Percentiles rank a stretch among this genome's conserved stretches.
phyloP scores from a whole-genome alignment of 805 yeast species.

The Starmerella kuoi region DNA sequence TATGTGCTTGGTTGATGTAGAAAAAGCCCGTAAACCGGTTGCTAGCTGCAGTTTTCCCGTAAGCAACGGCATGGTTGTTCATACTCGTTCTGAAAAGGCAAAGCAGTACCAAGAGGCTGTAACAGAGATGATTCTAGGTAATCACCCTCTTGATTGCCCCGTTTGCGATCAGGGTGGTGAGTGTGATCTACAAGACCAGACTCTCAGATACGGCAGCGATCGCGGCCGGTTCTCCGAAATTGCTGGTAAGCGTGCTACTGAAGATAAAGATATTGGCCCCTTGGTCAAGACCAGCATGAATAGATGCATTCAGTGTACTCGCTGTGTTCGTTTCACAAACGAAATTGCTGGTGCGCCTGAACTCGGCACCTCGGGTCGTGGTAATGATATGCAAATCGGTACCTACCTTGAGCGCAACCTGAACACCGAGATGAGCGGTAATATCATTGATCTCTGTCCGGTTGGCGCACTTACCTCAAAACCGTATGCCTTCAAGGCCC shows the following conservation, averaged over 20 bases:
- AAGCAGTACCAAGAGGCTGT: conserved; percentile 80
- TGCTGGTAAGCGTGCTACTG: conserved; percentile 78
- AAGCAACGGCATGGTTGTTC: conserved; percentile 78
- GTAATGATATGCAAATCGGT: conserved; percentile 85
- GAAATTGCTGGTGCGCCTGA: conserved; percentile 91
- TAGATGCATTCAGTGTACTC: conserved; percentile 83
- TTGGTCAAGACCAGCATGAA: conserved; percentile 82
- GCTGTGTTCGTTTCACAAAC: conserved; percentile 81
- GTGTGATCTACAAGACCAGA: conserved; percentile 83
- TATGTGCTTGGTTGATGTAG: conserved; percentile 84
- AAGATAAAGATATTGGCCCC: conserved; percentile 83
- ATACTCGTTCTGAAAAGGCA: conserved; percentile 65
- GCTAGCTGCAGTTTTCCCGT: conserved; percentile 91
- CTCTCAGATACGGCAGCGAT: conserved; percentile 70
- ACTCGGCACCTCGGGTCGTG: conserved; percentile 79
- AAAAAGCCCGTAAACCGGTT: conserved; percentile 76
- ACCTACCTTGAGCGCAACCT: conserved; percentile 76
- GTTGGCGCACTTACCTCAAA: conserved; percentile 85
- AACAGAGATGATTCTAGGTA: conserved; percentile 74
- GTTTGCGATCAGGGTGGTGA: conserved; percentile 93
- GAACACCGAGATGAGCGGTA: conserved; percentile 75
- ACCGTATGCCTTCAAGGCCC: conserved; percentile 83
- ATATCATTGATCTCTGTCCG: conserved; percentile 78
- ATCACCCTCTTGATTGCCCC: conserved; percentile 88
- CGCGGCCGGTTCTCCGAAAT: conserved; percentile 76